Percentiles rank a stretch among this genome's conserved stretches.
Conservation (phyloP, 306 rosid species). For the Quercus cerris region DNA sequence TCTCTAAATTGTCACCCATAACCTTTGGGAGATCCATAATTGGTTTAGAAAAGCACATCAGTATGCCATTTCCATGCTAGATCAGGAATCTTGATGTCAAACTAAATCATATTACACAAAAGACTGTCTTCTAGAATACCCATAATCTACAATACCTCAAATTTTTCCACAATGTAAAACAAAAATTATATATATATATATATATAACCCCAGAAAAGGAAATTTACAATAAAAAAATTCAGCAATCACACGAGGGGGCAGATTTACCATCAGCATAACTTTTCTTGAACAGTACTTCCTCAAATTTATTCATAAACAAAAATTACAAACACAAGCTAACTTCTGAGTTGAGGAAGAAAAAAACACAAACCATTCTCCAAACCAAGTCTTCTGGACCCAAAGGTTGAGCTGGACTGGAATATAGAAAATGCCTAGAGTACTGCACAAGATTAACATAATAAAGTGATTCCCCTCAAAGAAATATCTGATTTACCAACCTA, state of each 20-base stretch:
- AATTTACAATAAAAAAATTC: background rate
- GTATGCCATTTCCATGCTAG: too few species aligned
- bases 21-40: background rate
- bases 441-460: constrained; percentile 27
- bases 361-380: constrained; percentile 86
- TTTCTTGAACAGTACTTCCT: background rate
- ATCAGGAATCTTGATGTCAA: background rate
- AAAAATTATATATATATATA: background rate
- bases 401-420: constrained; percentile 87
- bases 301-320: background rate
- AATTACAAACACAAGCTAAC: background rate
- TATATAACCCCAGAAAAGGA: background rate
- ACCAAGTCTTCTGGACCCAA: constrained; percentile 96
- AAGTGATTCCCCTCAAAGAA: constrained; percentile 2
- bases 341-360: background rate
- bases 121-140: background rate
- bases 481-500: background rate
- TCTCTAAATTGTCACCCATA: background rate
- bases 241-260: background rate
- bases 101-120: background rate
- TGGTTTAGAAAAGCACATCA: background rate
- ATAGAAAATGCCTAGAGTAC: constrained; percentile 86
- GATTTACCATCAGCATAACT: background rate
- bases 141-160: background rate
- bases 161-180: background rate